phyloP scores from a whole-genome alignment of 345 rosid genomes.

The Pugionium dolabratum region DNA sequence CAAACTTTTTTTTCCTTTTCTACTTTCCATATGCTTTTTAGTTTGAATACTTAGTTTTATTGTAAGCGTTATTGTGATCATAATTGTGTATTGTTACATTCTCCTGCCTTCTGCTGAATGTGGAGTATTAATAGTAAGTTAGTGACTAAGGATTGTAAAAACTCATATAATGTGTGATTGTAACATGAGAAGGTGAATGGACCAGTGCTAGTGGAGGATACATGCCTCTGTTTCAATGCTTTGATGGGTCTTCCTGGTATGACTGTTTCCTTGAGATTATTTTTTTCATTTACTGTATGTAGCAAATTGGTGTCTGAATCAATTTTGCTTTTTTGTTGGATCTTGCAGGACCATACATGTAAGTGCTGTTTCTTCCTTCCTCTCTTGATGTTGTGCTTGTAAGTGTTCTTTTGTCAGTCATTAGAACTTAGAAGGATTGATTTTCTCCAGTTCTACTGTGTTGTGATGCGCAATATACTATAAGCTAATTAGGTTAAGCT shows the following conservation, averaged over 20 bases:
- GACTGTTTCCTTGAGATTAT: too few species aligned
- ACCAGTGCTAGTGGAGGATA: constrained; percentile 94
- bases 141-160: neutral
- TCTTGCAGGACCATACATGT: constrained; percentile 96
- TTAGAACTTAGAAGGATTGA: neutral
- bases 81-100: neutral
- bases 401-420: neutral
- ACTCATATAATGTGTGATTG: constrained; percentile 26
- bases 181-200: constrained; percentile 66
- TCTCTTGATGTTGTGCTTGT: constrained; percentile 5
- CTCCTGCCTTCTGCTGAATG: neutral
- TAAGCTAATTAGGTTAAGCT: neutral
- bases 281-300: neutral
- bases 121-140: neutral
- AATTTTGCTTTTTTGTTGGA: constrained; percentile 6
- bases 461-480: neutral
- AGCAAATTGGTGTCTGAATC: neutral
- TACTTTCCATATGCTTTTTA: neutral
- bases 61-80: neutral
- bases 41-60: neutral
- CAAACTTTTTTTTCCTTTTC: neutral
- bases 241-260: constrained; percentile 95
- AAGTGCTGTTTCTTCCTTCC: constrained; percentile 42
- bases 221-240: constrained; percentile 96
- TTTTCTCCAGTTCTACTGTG: neutral